Conservation (phyloP, 2,329 filamentous ascomycete genomes). For the Hymenotorrendiella dingleyae region DNA sequence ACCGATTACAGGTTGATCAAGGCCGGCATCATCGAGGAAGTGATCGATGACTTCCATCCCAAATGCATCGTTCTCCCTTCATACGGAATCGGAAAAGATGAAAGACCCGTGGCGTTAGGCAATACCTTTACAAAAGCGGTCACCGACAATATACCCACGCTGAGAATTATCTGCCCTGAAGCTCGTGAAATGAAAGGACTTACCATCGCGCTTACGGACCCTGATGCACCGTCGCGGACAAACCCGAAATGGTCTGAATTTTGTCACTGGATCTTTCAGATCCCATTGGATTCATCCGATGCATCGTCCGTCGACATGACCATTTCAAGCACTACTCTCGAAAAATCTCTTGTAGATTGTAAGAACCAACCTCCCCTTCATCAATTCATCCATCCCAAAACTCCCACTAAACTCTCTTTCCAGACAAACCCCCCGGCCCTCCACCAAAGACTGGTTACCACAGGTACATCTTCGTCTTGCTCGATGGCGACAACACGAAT, state of each 20-base stretch:
- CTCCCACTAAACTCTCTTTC: no score
- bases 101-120: constrained; percentile 41
- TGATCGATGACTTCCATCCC: constrained; percentile 51
- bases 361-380: no score
- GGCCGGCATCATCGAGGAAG: constrained; percentile 30
- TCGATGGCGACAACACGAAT: constrained; percentile 36
- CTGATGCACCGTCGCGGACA: constrained; percentile 48
- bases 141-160: constrained; percentile 25
- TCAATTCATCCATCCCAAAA: no score
- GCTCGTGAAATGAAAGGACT: constrained; percentile 28
- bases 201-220: constrained; percentile 48
- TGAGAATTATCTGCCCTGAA: constrained; percentile 28
- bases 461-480: constrained; percentile 49
- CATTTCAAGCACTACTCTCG: no score
- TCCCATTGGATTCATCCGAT: constrained; percentile 27
- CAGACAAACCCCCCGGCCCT: constrained; percentile 48
- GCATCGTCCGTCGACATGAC: no score
- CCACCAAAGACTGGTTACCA: constrained; percentile 51
- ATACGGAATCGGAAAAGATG: constrained; percentile 38
- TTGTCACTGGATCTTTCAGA: constrained; percentile 56
- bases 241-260: constrained; percentile 51
- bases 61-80: constrained; percentile 41
- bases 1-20: constrained; percentile 11
- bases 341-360: no score
- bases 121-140: constrained; percentile 30